Percentiles rank a stretch among this genome's conserved stretches.
These are phyloP conservation scores for Gnomoniopsis smithogilvyi DNA, from an alignment of 2,329 filamentous ascomycete genomes.

Conservation along the genomic window DNA sequence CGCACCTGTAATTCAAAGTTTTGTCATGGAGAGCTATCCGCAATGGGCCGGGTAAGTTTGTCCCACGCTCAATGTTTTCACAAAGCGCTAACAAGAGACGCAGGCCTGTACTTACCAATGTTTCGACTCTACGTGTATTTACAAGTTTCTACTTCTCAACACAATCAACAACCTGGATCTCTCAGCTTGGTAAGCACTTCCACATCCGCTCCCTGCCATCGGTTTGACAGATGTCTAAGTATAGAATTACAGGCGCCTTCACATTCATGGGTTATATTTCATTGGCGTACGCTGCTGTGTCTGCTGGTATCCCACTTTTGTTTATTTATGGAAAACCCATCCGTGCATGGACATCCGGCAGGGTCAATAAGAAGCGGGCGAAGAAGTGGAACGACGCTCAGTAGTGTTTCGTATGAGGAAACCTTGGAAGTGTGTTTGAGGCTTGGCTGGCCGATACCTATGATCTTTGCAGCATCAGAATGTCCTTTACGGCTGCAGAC, in stretches of 20 bases:
- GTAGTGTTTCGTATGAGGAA: too few species aligned
- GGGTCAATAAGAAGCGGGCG: constrained; percentile 14
- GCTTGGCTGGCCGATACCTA: too few species aligned
- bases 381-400: neutral
- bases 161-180: constrained; percentile 24
- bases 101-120: constrained; percentile 28
- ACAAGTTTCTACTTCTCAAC: constrained; percentile 27
- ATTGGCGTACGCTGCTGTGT: constrained; percentile 20
- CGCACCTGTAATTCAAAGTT: neutral
- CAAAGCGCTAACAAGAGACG: neutral
- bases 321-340: constrained; percentile 25
- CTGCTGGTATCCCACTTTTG: constrained; percentile 27
- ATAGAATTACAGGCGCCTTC: neutral
- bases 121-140: constrained; percentile 27
- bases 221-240: neutral
- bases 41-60: constrained; percentile 1
- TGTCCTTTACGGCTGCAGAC: too few species aligned
- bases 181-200: constrained; percentile 10
- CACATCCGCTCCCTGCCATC: neutral
- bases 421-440: too few species aligned
- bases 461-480: too few species aligned
- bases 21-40: neutral
- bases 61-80: too few species aligned
- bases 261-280: constrained; percentile 6
- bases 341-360: constrained; percentile 27